A percentile compares a stretch with the other conserved stretches of the same genome.
Conservation (phyloP, 2,329 filamentous ascomycete species). For the Paecilomyces variotii region DNA sequence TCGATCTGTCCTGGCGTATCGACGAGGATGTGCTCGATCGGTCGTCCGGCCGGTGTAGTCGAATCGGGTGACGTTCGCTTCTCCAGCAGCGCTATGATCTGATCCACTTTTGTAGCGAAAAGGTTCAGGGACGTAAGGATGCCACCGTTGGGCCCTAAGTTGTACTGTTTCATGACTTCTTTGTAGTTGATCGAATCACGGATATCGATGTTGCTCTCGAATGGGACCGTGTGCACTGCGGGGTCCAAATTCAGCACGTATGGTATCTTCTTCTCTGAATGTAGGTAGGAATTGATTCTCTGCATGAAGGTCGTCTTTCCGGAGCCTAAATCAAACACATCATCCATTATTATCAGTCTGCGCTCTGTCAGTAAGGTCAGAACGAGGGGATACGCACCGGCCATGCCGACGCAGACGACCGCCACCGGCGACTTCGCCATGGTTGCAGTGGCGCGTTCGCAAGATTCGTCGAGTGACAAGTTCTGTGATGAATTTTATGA, state of each 20-base stretch:
- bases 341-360: background rate
- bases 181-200: conserved; percentile 99
- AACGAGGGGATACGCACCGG: conserved; percentile 47
- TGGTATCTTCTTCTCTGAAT: conserved; percentile 68
- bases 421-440: conserved; percentile 57
- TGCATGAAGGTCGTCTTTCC: conserved; percentile 99
- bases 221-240: conserved; percentile 85
- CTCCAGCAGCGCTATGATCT: conserved; percentile 81
- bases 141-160: conserved; percentile 91
- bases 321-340: conserved; percentile 50
- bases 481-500: background rate
- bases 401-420: conserved; percentile 96
- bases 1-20: conserved; percentile 98
- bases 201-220: conserved; percentile 97
- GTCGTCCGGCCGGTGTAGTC: conserved; percentile 40
- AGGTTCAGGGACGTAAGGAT: conserved; percentile 94
- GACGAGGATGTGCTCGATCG: conserved; percentile 76
- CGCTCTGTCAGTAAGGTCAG: conserved; percentile 1
- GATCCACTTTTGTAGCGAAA: conserved; percentile 96
- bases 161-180: conserved; percentile 99
- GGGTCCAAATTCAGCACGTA: conserved; percentile 98
- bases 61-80: conserved; percentile 64
- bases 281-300: conserved; percentile 87
- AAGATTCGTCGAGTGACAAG: background rate
- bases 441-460: conserved; percentile 8